Conservation (phyloP, 768 basidiomycete genomes). For the Pleurotus cornucopiae region DNA sequence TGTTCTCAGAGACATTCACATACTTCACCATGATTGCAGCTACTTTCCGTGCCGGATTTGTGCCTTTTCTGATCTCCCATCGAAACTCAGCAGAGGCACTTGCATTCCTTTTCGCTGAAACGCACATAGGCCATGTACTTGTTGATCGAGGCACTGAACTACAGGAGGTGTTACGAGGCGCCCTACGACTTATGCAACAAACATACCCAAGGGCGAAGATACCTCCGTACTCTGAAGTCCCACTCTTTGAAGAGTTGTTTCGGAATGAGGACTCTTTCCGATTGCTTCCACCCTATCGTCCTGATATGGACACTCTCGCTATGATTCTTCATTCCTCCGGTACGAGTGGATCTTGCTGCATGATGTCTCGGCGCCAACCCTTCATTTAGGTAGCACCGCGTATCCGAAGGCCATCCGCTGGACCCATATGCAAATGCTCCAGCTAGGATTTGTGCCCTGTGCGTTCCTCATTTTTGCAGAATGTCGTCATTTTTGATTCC, state of each 20-base stretch:
- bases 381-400: conserved; percentile 21
- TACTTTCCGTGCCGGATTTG: conserved; percentile 11
- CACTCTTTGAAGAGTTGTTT: conserved; percentile 18
- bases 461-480: background rate
- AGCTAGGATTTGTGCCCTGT: conserved; percentile 13
- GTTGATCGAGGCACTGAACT: conserved; percentile 22
- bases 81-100: conserved; percentile 8
- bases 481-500: background rate
- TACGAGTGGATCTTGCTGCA: background rate
- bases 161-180: conserved; percentile 13
- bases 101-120: conserved; percentile 23
- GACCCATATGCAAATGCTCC: conserved; percentile 9
- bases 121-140: conserved; percentile 17
- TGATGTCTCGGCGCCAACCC: background rate
- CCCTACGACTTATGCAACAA: conserved; percentile 16
- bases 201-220: conserved; percentile 1
- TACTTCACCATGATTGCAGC: conserved; percentile 15
- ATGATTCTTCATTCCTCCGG: conserved; percentile 32
- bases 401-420: conserved; percentile 24
- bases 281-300: conserved; percentile 10
- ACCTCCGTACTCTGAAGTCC: conserved; percentile 15
- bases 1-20: conserved; percentile 18
- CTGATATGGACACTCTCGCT: conserved; percentile 6
- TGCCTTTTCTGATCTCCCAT: conserved; percentile 22
- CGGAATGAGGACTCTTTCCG: conserved; percentile 3